Evolutionary conservation across 352 stramenopile species (phyloP).

Genomic region (Blastocystis sp.): DNA sequence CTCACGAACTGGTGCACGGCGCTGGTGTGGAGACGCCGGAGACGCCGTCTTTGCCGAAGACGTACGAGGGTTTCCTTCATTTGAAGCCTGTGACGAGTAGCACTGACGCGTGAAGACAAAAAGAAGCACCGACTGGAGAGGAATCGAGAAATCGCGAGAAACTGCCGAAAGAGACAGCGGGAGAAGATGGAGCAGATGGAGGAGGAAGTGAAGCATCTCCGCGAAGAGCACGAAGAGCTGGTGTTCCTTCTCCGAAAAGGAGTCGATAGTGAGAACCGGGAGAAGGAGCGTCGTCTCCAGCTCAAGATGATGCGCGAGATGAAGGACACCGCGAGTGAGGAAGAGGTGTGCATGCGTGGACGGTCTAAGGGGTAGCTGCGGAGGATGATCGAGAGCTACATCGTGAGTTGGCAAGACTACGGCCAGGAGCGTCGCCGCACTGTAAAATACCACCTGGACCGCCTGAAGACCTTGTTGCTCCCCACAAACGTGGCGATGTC

Average conservation of each 20-base stretch:
- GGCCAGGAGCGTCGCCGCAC: slow-evolving; percentile 70
- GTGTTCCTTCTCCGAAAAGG: slow-evolving; percentile 63
- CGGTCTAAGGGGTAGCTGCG: slow-evolving; percentile 47
- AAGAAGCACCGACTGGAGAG: slow-evolving; percentile 70
- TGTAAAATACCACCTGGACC: slow-evolving; percentile 71
- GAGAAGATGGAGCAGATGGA: slow-evolving; percentile 71
- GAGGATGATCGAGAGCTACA: slow-evolving; percentile 70
- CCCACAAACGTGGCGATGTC: slow-evolving; percentile 69
- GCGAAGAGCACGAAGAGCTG: slow-evolving; percentile 63
- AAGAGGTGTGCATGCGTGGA: slow-evolving; percentile 26
- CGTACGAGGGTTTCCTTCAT: not conserved
- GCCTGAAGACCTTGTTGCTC: slow-evolving; percentile 70
- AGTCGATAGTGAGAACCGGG: slow-evolving; percentile 64
- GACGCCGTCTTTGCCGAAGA: not conserved
- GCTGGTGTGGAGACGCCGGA: not conserved
- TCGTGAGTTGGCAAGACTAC: slow-evolving; percentile 70
- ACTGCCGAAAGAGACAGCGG: slow-evolving; percentile 71
- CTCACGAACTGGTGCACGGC: not conserved
- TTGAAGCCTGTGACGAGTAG: not conserved
- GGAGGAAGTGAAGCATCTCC: slow-evolving; percentile 69
- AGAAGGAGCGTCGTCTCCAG: slow-evolving; percentile 61
- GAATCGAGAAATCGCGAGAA: slow-evolving; percentile 72
- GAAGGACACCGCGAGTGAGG: slow-evolving; percentile 71
- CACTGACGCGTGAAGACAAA: slow-evolving; percentile 55
- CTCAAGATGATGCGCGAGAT: slow-evolving; percentile 70